A percentile compares a stretch with the other conserved stretches of the same genome.
Conservation (phyloP, 768 basidiomycete species). For the Mycena amicta region DNA sequence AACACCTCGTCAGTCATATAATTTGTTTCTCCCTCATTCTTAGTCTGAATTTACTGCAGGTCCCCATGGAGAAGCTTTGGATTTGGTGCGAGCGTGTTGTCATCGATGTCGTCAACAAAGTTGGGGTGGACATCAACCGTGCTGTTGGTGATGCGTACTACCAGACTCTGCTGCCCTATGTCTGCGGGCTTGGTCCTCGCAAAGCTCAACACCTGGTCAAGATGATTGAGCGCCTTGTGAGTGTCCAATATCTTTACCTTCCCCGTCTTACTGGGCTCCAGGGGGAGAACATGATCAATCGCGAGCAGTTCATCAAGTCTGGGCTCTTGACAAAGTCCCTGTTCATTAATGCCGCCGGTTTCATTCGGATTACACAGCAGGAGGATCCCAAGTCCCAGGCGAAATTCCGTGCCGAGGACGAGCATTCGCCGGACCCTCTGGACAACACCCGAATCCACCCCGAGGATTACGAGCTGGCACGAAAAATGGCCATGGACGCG, state of each 20-base stretch:
- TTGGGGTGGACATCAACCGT: conserved; percentile 96
- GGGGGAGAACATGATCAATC: conserved; percentile 87
- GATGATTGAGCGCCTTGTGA: conserved; percentile 75
- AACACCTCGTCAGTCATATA: conserved; percentile 67
- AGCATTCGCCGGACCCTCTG: conserved; percentile 81
- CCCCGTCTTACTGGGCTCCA: conserved; percentile 33
- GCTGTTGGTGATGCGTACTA: conserved; percentile 89
- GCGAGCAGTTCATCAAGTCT: conserved; percentile 85
- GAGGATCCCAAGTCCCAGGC: conserved; percentile 53
- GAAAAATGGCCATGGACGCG: conserved; percentile 98
- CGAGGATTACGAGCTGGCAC: conserved; percentile 95
- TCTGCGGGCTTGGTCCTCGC: conserved; percentile 92
- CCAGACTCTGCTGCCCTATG: conserved; percentile 82
- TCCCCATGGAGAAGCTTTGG: conserved; percentile 84
- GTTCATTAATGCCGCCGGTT: conserved; percentile 91
- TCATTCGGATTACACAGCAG: conserved; percentile 84
- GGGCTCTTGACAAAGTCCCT: conserved; percentile 82
- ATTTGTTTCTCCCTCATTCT: background rate
- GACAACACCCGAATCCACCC: conserved; percentile 97
- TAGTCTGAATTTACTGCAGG: conserved; percentile 46
- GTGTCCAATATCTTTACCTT: conserved; percentile 21
- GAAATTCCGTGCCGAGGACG: conserved; percentile 70
- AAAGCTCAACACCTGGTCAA: conserved; percentile 86
- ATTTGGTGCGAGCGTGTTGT: conserved; percentile 81
- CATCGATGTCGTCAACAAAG: conserved; percentile 87